These are phyloP conservation scores for Fraxinus excelsior DNA, from an alignment of 257 asterid genomes.

Conservation along the genomic window DNA sequence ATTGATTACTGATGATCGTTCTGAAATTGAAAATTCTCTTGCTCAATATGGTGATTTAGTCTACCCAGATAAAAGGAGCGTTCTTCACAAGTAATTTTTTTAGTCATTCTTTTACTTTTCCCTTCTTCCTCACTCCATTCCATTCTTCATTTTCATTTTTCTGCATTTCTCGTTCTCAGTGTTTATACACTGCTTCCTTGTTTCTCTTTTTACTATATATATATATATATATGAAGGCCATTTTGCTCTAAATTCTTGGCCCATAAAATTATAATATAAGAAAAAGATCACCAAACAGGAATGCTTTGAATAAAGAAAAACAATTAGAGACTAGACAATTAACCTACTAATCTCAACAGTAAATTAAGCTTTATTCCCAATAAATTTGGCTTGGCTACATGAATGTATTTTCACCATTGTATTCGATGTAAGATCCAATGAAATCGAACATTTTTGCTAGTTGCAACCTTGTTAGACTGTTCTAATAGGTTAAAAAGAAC, in stretches of 20 bases:
- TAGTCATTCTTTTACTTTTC: not conserved
- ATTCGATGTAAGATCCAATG: not conserved
- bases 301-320: not conserved
- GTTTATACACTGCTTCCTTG: not conserved
- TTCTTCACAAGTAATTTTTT: conserved; percentile 61
- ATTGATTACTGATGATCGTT: conserved; percentile 81
- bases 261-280: not conserved
- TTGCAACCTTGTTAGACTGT: not conserved
- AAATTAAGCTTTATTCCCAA: too few relatives aligned
- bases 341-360: not conserved
- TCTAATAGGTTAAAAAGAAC: not conserved
- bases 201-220: not conserved
- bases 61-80: conserved; percentile 69
- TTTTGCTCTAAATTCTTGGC: not conserved
- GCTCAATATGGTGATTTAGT: conserved; percentile 90
- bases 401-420: not conserved
- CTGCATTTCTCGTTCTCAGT: not conserved
- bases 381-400: not conserved
- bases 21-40: conserved; percentile 82
- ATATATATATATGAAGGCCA: not conserved
- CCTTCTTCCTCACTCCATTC: conserved; percentile 19
- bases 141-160: not conserved
- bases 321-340: not conserved
- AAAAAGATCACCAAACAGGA: not conserved
- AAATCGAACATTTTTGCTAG: not conserved